Conservation (phyloP, 208 protist species). For the Crithidia thermophila region DNA sequence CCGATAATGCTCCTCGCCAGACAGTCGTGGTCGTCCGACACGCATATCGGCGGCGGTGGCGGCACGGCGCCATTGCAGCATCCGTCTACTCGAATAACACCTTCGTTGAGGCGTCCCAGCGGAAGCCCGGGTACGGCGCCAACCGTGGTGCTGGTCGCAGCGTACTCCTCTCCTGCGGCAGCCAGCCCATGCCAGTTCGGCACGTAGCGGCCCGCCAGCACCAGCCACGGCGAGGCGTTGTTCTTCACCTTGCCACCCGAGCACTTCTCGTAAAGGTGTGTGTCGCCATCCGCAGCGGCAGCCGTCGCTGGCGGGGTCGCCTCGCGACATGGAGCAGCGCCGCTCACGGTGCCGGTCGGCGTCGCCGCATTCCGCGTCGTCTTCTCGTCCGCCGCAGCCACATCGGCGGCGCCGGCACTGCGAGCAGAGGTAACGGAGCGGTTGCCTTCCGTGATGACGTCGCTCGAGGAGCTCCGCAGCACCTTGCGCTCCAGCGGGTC, state of each 20-base stretch:
- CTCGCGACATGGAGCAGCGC: too few relatives aligned
- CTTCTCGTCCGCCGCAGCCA: neutral
- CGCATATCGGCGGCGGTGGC: neutral
- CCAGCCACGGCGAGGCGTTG: neutral
- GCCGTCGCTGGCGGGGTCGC: neutral
- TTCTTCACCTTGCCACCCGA: neutral
- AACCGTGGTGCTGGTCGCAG: neutral
- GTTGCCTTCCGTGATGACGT: neutral
- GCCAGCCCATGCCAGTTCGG: constrained; percentile 24
- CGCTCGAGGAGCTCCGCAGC: constrained; percentile 5
- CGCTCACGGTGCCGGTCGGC: too few relatives aligned
- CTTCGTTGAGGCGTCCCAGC: too few relatives aligned
- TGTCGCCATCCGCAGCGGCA: neutral
- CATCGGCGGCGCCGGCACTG: neutral
- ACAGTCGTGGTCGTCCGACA: neutral
- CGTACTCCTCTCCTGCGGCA: neutral
- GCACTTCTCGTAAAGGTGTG: neutral
- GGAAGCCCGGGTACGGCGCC: too few relatives aligned
- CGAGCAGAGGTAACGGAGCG: neutral
- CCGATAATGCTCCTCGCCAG: neutral
- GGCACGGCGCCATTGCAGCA: neutral
- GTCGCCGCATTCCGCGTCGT: neutral
- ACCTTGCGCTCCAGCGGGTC: constrained; percentile 45
- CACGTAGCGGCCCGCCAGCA: constrained; percentile 9
- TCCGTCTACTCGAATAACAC: neutral